Conservation (phyloP, 306 rosid species). For the Inga laurina region DNA sequence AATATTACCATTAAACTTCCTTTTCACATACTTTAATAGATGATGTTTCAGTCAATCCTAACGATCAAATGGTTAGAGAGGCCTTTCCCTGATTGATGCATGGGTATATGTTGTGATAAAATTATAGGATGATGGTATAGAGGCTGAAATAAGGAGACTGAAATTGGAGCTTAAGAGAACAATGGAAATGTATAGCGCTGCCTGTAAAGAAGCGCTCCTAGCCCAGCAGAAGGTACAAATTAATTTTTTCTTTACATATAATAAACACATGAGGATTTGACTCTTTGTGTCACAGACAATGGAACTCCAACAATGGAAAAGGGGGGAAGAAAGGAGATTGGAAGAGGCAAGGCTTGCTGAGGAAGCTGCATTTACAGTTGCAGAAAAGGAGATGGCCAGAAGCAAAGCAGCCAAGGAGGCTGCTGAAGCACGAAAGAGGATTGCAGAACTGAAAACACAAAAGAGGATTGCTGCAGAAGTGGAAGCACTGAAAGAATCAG, state of each 20-base stretch:
- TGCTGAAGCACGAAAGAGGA: not conserved
- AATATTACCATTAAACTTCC: not conserved
- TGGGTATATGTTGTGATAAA: not conserved
- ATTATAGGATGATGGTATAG: slow-evolving; percentile 72
- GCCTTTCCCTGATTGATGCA: not conserved
- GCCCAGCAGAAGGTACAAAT: slow-evolving; percentile 55
- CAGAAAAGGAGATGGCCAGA: not conserved
- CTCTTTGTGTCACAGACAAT: not conserved
- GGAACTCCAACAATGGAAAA: not conserved
- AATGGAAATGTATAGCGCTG: slow-evolving; percentile 87
- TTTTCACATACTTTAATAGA: not conserved
- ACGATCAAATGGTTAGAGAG: not conserved
- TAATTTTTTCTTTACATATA: not conserved
- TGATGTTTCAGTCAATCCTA: not conserved
- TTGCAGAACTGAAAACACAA: not conserved
- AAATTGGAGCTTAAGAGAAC: slow-evolving; percentile 93
- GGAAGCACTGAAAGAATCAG: not conserved
- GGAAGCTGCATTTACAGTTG: not conserved
- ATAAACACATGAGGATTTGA: not conserved
- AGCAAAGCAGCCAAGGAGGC: not conserved
- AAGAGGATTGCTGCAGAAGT: not conserved
- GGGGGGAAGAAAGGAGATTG: not conserved
- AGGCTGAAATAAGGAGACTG: slow-evolving; percentile 85
- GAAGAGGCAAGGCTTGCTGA: not conserved
- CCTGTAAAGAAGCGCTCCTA: slow-evolving; percentile 87